Evolutionary conservation across 2,329 filamentous ascomycete species (phyloP).

Genomic region (Colletotrichum falcatum): DNA sequence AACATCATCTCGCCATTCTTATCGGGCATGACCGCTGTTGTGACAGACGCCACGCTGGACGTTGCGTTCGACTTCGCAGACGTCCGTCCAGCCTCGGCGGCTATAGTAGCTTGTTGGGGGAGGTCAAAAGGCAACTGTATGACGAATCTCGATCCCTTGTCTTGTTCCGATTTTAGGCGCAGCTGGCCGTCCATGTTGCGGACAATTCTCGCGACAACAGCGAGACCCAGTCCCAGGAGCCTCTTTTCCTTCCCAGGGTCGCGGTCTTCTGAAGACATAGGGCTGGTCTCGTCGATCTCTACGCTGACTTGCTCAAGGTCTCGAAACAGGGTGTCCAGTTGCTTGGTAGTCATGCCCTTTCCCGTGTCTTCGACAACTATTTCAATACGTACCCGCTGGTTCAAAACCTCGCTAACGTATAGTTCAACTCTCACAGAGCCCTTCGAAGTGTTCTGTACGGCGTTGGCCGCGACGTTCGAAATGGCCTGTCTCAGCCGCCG

Average conservation of each 20-base stretch:
- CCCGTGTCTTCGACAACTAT: constrained; percentile 83
- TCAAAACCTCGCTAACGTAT: constrained; percentile 67
- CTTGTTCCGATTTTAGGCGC: constrained; percentile 84
- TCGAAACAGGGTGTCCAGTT: constrained; percentile 67
- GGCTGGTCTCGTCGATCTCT: constrained; percentile 49
- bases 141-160: constrained; percentile 85
- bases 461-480: constrained; percentile 86
- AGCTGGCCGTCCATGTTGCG: constrained; percentile 93
- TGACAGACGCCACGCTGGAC: constrained; percentile 48
- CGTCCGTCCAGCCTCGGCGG: constrained; percentile 39
- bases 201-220: constrained; percentile 86
- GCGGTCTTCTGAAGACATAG: constrained; percentile 42
- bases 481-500: constrained; percentile 85
- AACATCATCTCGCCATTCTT: constrained; percentile 70
- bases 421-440: constrained; percentile 79
- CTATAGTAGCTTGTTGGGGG: constrained; percentile 55
- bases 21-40: constrained; percentile 47
- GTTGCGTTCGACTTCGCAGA: constrained; percentile 41
- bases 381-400: constrained; percentile 74
- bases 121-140: constrained; percentile 82
- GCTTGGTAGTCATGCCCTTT: constrained; percentile 74
- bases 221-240: constrained; percentile 84
- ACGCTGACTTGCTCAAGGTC: constrained; percentile 71
- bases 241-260: constrained; percentile 49
- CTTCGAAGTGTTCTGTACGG: constrained; percentile 78